phyloP scores from a whole-genome alignment of 768 basidiomycete genomes.

The Kwoniella shandongensis region DNA sequence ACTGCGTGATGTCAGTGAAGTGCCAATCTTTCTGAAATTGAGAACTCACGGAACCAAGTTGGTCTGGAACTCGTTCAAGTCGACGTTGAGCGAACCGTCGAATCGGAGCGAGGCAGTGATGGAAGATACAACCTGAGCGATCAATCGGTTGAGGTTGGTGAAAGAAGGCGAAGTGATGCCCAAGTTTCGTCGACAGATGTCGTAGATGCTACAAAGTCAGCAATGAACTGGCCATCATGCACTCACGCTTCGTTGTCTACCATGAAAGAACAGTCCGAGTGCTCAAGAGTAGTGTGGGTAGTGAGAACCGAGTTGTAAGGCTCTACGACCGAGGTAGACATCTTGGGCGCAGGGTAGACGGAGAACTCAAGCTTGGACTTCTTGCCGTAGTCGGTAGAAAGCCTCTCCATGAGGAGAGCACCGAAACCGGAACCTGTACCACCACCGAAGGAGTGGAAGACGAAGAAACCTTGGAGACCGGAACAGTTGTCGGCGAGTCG shows the following conservation, averaged over 20 bases:
- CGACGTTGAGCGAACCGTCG: constrained; percentile 95
- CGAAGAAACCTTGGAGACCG: constrained; percentile 98
- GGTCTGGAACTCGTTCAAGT: constrained; percentile 97
- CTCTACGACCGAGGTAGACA: constrained; percentile 95
- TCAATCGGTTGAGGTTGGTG: constrained; percentile 90
- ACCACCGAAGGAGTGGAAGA: constrained; percentile 99
- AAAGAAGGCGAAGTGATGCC: constrained; percentile 82
- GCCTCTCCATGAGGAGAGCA: constrained; percentile 91
- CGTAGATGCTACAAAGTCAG: constrained; percentile 68
- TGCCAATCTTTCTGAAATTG: not conserved
- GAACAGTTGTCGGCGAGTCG: constrained; percentile 96
- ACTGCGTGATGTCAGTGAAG: constrained; percentile 54
- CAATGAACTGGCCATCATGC: not conserved
- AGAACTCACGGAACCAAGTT: constrained; percentile 87
- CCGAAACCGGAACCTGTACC: constrained; percentile 99
- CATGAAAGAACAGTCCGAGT: constrained; percentile 99
- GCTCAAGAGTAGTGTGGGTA: constrained; percentile 97
- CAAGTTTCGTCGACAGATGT: constrained; percentile 97
- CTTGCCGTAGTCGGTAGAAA: constrained; percentile 98
- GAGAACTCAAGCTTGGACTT: constrained; percentile 99
- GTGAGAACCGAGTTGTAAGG: constrained; percentile 96
- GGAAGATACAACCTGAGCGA: constrained; percentile 97
- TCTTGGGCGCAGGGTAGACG: constrained; percentile 91
- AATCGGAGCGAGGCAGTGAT: constrained; percentile 96
- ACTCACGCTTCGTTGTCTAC: constrained; percentile 88